Conservation (phyloP, 352 stramenopile species). For the Synura sp. region DNA sequence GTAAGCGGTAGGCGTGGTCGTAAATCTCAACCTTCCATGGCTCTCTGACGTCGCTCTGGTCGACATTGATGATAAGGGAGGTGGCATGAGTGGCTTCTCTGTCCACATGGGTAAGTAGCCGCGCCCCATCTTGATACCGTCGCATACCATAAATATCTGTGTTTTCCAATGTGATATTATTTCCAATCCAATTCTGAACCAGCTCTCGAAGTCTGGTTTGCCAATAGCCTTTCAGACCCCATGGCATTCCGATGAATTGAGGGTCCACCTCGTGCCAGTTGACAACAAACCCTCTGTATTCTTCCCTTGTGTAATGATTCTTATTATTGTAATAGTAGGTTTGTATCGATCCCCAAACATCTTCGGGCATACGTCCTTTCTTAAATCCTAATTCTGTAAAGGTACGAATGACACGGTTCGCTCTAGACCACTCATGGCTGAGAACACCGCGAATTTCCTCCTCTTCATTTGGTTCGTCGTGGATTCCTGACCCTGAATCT, state of each 20-base stretch:
- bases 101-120: constrained; percentile 66
- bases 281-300: constrained; percentile 60
- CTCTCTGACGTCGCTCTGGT: constrained; percentile 57
- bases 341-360: constrained; percentile 59
- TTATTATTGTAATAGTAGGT: constrained; percentile 64
- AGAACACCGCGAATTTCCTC: constrained; percentile 49
- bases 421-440: constrained; percentile 51
- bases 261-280: constrained; percentile 63
- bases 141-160: constrained; percentile 66
- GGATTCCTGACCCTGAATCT: constrained; percentile 48
- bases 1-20: constrained; percentile 55
- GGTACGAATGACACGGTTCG: constrained; percentile 54
- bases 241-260: constrained; percentile 57
- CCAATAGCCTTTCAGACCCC: constrained; percentile 57
- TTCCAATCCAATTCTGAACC: constrained; percentile 58
- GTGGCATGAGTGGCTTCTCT: constrained; percentile 61
- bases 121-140: constrained; percentile 58
- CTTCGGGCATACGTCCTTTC: constrained; percentile 54
- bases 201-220: constrained; percentile 55
- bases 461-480: constrained; percentile 49
- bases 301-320: constrained; percentile 52
- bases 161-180: constrained; percentile 57
- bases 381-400: constrained; percentile 60
- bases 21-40: constrained; percentile 62
- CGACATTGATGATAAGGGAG: constrained; percentile 67